Conservation (phyloP, 176 grass and related monocot genomes). For the Oryza meyeriana region DNA sequence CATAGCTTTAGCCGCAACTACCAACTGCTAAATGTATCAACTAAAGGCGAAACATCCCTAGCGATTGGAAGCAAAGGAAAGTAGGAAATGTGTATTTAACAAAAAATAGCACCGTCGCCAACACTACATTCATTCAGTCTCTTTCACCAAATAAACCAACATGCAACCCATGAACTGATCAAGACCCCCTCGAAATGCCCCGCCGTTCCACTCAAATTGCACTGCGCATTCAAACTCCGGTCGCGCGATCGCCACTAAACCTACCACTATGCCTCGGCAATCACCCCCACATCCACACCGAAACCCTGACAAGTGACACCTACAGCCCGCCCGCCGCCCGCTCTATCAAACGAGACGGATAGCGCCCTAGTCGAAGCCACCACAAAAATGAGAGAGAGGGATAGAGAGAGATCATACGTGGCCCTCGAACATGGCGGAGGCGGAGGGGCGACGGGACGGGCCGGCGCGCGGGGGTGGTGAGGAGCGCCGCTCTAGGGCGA, state of each 20-base stretch:
- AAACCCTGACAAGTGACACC: background rate
- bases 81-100: background rate
- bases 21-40: background rate
- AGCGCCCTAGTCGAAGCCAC: background rate
- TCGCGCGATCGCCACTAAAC: background rate
- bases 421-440: slow-evolving; percentile 57
- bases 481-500: slow-evolving; percentile 19
- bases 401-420: slow-evolving; percentile 35
- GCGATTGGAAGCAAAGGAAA: background rate
- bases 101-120: background rate
- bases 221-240: background rate
- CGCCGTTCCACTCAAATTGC: background rate
- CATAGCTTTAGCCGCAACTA: background rate
- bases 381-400: background rate
- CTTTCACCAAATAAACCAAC: background rate
- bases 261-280: background rate
- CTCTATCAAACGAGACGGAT: background rate
- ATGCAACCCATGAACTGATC: slow-evolving; percentile 8
- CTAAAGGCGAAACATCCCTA: background rate
- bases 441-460: background rate
- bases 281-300: background rate
- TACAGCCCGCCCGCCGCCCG: background rate
- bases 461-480: background rate
- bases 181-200: background rate
- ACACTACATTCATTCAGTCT: background rate